These are phyloP conservation scores for Biancaea sappan DNA, from an alignment of 306 rosid species.

Conservation along the genomic window DNA sequence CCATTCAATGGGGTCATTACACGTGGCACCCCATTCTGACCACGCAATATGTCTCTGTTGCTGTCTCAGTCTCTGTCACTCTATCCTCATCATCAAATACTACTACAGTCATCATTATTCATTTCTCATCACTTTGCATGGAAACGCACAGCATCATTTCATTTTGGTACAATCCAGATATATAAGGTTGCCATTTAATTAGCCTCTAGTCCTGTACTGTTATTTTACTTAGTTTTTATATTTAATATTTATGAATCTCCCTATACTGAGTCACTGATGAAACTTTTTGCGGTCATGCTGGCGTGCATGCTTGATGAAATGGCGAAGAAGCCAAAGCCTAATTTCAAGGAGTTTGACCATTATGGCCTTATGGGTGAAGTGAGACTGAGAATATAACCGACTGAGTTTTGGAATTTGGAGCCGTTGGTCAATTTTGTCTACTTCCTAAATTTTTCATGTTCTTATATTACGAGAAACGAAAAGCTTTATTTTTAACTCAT, in stretches of 20 bases:
- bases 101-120: conserved; percentile 35
- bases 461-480: conserved; percentile 28
- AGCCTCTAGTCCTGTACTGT: no score
- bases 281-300: conserved; percentile 6
- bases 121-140: conserved; percentile 34
- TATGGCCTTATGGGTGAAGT: conserved; percentile 6
- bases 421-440: conserved; percentile 42
- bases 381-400: conserved; percentile 36
- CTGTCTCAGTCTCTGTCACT: not conserved
- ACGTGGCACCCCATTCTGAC: conserved; percentile 34
- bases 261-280: not conserved
- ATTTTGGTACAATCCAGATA: conserved; percentile 14
- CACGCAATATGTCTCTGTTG: not conserved
- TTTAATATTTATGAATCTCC: not conserved
- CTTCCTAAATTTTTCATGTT: conserved; percentile 21
- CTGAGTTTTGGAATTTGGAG: conserved; percentile 48
- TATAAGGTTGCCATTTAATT: not conserved
- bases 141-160: conserved; percentile 31
- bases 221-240: no score
- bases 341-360: conserved; percentile 42
- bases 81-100: conserved; percentile 33
- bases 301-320: not conserved
- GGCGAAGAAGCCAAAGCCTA: conserved; percentile 39
- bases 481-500: conserved; percentile 32
- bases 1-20: conserved; percentile 41